These are phyloP conservation scores for Blastobotrys persicus DNA, from an alignment of 1,139 yeast species.

Conservation along the genomic window DNA sequence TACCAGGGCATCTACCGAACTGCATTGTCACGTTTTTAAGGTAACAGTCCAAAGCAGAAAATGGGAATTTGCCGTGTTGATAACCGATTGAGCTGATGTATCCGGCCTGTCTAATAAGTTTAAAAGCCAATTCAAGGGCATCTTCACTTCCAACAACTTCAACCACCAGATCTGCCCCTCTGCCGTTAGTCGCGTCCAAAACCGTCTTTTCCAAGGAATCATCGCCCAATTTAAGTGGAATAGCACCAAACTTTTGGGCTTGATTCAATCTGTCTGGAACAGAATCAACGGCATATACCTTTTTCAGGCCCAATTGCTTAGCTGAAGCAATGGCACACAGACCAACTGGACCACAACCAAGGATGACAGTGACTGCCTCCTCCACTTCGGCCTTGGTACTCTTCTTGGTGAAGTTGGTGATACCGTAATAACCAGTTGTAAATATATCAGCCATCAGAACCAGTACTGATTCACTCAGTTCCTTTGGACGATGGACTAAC, in stretches of 20 bases:
- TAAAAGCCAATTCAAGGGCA: constrained; percentile 52
- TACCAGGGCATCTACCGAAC: constrained; percentile 65
- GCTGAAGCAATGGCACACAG: constrained; percentile 53
- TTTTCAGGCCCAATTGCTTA: constrained; percentile 43
- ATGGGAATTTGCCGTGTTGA: constrained; percentile 59
- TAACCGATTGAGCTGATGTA: constrained; percentile 60
- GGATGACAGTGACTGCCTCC: constrained; percentile 41
- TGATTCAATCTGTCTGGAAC: constrained; percentile 48
- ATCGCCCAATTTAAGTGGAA: constrained; percentile 45
- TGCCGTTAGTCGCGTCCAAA: constrained; percentile 39
- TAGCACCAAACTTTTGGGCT: constrained; percentile 48
- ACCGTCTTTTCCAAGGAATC: constrained; percentile 31
- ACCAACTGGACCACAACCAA: constrained; percentile 69
- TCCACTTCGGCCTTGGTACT: constrained; percentile 34
- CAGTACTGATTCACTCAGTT: constrained; percentile 47
- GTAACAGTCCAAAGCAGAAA: constrained; percentile 58
- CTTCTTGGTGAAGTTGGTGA: constrained; percentile 45
- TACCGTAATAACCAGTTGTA: constrained; percentile 64
- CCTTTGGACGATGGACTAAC: constrained; percentile 43
- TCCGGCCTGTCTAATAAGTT: constrained; percentile 57
- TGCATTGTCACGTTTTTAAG: constrained; percentile 56
- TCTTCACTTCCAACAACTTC: constrained; percentile 57
- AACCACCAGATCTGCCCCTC: constrained; percentile 56
- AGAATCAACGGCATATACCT: constrained; percentile 51
- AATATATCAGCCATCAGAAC: constrained; percentile 66